Evolutionary conservation across 768 basidiomycete genomes (phyloP), one percentile per base, ranked within the genome.

Genomic region (Leccinum pellstonianum): DNA sequence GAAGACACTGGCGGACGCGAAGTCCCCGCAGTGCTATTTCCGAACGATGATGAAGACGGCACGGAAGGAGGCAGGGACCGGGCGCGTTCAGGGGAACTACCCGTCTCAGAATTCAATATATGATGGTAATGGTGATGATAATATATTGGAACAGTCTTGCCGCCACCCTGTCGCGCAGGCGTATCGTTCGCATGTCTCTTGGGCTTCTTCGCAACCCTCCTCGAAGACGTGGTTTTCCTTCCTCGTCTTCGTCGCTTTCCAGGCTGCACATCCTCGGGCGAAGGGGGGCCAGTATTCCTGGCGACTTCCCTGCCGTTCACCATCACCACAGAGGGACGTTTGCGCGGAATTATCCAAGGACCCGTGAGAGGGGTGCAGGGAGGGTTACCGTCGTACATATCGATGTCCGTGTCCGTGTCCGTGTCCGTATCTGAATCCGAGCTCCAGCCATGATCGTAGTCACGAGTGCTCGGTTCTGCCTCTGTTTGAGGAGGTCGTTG

Each of bases 291-390:
- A 12, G 4, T 17, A 5, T 46, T 9, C 11, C 29, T 21, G 2
- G n/a, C n/a, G 9, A 43, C n/a, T 43, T 62, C 43, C 54, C 43
- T 21, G 54, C 27, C 53, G 23, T 57, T 37, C 5, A 52, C 19
- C 3, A 59, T 52, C 37, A 61, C 43, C 47, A 65, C 58, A 10
- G 72, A 75, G 7, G 66, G 61, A 37, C 64, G 63, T 38, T 61
- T 68, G 46, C 62, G 64, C 3, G 66, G 64, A 29, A 66, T 63
- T 1, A 72, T 38, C 67, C 67, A 69, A 21, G 65, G 65, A 35
- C 50, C 63, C 5, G 64, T 41, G 7, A 52, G 50, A 14, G 60
- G 59, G n/a, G 38, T 58, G n/a, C 21, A 57, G 3, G 52, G 33
- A 6, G 29, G 37, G 33, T 59, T 61, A n/a, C 31, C 59, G 19